Conservation (phyloP, 163 green algal genomes). For the Picocystis sp. region DNA sequence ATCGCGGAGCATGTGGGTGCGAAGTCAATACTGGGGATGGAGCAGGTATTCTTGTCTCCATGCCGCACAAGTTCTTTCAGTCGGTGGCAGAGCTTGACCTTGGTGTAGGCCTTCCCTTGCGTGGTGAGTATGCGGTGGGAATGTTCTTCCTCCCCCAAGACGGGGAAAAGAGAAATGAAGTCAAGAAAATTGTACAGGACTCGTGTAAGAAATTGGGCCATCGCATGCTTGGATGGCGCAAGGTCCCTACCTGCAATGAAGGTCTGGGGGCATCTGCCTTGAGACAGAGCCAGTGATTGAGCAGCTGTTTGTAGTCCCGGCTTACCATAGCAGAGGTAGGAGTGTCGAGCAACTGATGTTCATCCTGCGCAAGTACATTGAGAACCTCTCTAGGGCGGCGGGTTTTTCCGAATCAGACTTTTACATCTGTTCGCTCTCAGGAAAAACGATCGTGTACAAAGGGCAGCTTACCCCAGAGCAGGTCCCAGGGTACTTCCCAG, state of each 20-base stretch:
- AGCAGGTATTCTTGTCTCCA: slow-evolving; percentile 70
- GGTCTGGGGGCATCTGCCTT: slow-evolving; percentile 53
- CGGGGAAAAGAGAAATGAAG: slow-evolving; percentile 20
- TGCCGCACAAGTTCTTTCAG: slow-evolving; percentile 69
- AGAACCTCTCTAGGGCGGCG: not conserved
- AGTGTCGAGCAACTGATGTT: slow-evolving; percentile 35
- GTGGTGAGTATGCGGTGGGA: slow-evolving; percentile 61
- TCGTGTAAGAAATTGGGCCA: slow-evolving; percentile 43
- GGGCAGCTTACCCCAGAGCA: slow-evolving; percentile 82
- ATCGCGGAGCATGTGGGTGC: slow-evolving; percentile 82
- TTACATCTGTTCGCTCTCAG: slow-evolving; percentile 68
- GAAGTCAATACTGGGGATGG: slow-evolving; percentile 85
- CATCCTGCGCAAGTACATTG: not conserved
- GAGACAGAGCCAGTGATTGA: slow-evolving; percentile 68
- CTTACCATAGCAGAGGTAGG: slow-evolving; percentile 3
- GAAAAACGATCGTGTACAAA: slow-evolving; percentile 87
- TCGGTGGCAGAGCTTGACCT: slow-evolving; percentile 22
- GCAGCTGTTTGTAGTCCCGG: slow-evolving; percentile 45
- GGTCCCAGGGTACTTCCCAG: slow-evolving; percentile 67
- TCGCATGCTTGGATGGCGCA: slow-evolving; percentile 58
- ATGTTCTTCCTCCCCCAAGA: slow-evolving; percentile 62
- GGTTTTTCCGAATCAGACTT: slow-evolving; percentile 45
- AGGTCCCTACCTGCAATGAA: slow-evolving; percentile 53
- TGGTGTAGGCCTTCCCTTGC: slow-evolving; percentile 1
- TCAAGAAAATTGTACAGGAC: slow-evolving; percentile 36